These are phyloP conservation scores for Chlamydomonas eustigma DNA, from an alignment of 139 green algal species.

Conservation along the genomic window DNA sequence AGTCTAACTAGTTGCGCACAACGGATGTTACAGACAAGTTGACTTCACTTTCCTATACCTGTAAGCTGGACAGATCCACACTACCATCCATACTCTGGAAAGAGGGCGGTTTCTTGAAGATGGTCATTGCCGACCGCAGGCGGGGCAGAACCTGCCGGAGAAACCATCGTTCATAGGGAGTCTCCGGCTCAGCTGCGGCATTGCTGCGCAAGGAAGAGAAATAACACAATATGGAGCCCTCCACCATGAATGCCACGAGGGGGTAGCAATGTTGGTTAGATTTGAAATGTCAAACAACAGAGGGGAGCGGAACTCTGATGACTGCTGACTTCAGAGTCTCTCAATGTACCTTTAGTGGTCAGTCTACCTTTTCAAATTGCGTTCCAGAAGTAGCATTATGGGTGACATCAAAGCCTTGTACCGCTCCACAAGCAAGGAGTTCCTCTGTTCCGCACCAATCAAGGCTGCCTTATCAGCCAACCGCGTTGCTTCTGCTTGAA, in stretches of 20 bases:
- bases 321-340: no score
- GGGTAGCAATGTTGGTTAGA: no score
- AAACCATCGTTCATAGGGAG: constrained; percentile 42
- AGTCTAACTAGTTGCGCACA: no score
- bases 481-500: constrained; percentile 37
- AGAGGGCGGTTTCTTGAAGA: neutral
- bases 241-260: no score
- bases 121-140: constrained; percentile 16
- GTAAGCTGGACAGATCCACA: neutral
- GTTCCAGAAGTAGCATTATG: constrained; percentile 22
- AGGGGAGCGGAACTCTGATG: no score
- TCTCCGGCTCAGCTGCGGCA: constrained; percentile 9
- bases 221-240: no score
- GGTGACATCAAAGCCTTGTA: constrained; percentile 54
- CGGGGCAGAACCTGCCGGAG: constrained; percentile 23
- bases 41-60: neutral
- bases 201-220: no score
- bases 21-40: no score
- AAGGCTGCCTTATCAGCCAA: constrained; percentile 21
- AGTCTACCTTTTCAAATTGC: neutral
- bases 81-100: neutral
- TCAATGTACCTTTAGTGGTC: no score
- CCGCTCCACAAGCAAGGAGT: constrained; percentile 22
- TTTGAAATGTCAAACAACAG: no score
- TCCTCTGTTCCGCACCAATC: constrained; percentile 13